Percentiles rank a stretch among this genome's conserved stretches.
phyloP scores from a whole-genome alignment of 345 rosid species.

The Cardiospermum halicacabum region DNA sequence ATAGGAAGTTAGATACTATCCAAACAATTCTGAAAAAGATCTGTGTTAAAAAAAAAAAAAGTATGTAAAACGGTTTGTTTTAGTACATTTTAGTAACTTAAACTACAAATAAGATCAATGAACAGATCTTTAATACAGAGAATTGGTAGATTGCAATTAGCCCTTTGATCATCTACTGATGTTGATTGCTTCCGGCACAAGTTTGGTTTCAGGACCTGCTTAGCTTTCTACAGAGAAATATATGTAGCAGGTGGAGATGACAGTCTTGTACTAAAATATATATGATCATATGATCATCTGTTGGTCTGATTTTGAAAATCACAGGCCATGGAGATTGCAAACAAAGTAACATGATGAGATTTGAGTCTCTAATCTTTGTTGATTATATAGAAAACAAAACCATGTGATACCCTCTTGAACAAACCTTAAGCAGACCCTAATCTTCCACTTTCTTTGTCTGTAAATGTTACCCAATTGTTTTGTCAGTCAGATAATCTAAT shows the following conservation, averaged over 20 bases:
- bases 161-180: constrained; percentile 29
- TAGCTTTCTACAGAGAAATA: too few relatives aligned
- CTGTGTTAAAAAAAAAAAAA: background rate
- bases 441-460: too few relatives aligned
- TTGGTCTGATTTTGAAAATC: background rate
- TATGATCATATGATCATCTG: background rate
- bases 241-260: too few relatives aligned
- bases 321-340: constrained; percentile 6
- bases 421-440: too few relatives aligned
- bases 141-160: constrained; percentile 27
- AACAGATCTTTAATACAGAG: constrained; percentile 34
- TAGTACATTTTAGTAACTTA: constrained; percentile 12
- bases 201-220: constrained; percentile 12
- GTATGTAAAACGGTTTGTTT: background rate
- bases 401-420: background rate
- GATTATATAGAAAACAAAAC: background rate
- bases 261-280: background rate
- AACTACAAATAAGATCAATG: constrained; percentile 26
- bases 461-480: too few relatives aligned
- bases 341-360: background rate
- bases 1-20: too few relatives aligned
- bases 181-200: background rate
- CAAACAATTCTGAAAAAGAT: too few relatives aligned
- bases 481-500: too few relatives aligned
- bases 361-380: background rate